Evolutionary conservation across 1,284 basidiomycete species (phyloP), one percentile per base, ranked within the genome.

Genomic region (Athelia psychrophila): DNA sequence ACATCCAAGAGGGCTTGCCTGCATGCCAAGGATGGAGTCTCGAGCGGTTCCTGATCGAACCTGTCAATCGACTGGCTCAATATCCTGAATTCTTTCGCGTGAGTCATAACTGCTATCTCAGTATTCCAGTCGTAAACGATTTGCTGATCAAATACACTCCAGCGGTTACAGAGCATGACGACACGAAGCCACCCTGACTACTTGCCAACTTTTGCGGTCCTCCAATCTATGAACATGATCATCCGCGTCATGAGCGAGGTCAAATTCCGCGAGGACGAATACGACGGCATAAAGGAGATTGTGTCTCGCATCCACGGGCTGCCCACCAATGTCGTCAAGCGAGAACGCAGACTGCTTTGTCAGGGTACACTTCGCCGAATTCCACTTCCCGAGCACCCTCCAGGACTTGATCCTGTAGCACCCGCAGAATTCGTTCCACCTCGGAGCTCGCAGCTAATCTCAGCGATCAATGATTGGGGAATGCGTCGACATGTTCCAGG

Each of bases 231-330:
- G 6, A 83, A 89, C 52, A 71, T 83, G 55, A 78, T 87, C 32
- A 82, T 94, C 48, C 78, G 81, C 22, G 84, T 87, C 2, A 79
- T 96, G 68, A 83, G 85, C 48, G 90, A 93, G 57, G 89, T 93
- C 55, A 94, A 93, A 64, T 70, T 79, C 3, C 80, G 89, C 18
- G 92, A 95, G 67, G 90, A 93, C 52, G 91, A 93, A 56, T 91
- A 93, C 63, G 79, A 85, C 22, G 70, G 83, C 45, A 73, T 90
- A 27, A 87, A 88, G 63, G 67, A 74, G n/a, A 72, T 92, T 16
- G 70, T 81, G 16, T 65, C 72, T 10, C 75, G 78, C 0, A 79
- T 95, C 50, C 73, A 78, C 20, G 87, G 86, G 1, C 62, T 92
- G 2, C 80, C 84, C 0, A 68, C 73, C 24, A 67, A 73, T 32